phyloP scores from a whole-genome alignment of 1,284 basidiomycete genomes.

The Pseudozyma thailandica region DNA sequence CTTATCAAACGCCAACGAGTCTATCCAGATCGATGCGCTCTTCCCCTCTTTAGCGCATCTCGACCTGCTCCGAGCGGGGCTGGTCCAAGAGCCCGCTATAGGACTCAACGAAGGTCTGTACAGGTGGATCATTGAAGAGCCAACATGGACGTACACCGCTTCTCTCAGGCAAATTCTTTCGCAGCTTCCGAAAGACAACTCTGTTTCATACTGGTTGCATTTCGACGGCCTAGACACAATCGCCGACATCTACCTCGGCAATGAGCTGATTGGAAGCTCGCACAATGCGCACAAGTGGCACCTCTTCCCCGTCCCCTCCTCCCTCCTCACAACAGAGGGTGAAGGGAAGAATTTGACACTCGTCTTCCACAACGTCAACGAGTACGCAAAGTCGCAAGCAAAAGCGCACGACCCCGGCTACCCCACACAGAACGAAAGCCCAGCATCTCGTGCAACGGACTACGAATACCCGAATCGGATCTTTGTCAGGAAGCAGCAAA shows the following conservation, averaged over 20 bases:
- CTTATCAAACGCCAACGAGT: constrained; percentile 73
- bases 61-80: constrained; percentile 72
- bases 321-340: background rate
- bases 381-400: constrained; percentile 27
- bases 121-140: constrained; percentile 74
- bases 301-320: constrained; percentile 69
- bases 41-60: constrained; percentile 74
- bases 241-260: constrained; percentile 73
- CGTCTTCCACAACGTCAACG: constrained; percentile 26
- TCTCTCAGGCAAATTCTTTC: constrained; percentile 71
- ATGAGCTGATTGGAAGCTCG: constrained; percentile 73
- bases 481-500: constrained; percentile 58
- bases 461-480: constrained; percentile 57
- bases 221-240: constrained; percentile 76
- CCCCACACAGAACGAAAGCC: constrained; percentile 26
- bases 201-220: constrained; percentile 73
- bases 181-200: constrained; percentile 18
- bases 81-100: constrained; percentile 73
- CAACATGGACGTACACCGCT: constrained; percentile 75
- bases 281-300: constrained; percentile 75
- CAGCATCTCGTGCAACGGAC: constrained; percentile 10
- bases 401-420: constrained; percentile 23
- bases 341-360: constrained; percentile 37
- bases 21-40: constrained; percentile 72
- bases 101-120: constrained; percentile 74